A percentile compares a stretch with the other conserved stretches of the same genome.
Conservation (phyloP, 169 alveolate genomes). For the Theileria sp. region DNA sequence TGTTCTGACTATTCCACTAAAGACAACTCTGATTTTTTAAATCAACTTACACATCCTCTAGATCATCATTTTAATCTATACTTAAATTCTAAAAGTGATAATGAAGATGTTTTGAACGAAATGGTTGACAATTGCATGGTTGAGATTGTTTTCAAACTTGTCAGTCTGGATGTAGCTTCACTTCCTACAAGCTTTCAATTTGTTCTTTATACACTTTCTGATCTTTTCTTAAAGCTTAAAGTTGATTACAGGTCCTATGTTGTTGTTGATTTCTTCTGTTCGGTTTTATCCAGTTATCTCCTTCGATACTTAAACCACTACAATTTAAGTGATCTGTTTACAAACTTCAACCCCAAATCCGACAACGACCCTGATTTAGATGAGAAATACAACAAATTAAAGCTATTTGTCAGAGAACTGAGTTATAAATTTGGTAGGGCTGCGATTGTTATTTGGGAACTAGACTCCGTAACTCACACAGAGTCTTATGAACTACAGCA, state of each 20-base stretch:
- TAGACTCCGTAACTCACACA: constrained; percentile 40
- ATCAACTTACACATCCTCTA: constrained; percentile 25
- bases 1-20: constrained; percentile 31
- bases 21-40: constrained; percentile 46
- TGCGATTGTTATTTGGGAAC: constrained; percentile 63
- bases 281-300: constrained; percentile 36
- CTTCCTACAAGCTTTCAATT: constrained; percentile 55
- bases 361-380: not conserved
- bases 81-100: not conserved
- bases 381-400: constrained; percentile 15
- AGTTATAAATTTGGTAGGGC: constrained; percentile 57
- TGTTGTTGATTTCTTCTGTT: constrained; percentile 46
- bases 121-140: constrained; percentile 44
- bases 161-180: constrained; percentile 24
- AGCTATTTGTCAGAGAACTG: constrained; percentile 37
- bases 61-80: constrained; percentile 19
- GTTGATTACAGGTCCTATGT: constrained; percentile 33
- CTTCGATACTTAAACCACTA: constrained; percentile 16
- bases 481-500: constrained; percentile 16
- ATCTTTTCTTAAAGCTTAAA: constrained; percentile 41
- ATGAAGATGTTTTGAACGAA: constrained; percentile 22
- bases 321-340: not conserved
- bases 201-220: constrained; percentile 47
- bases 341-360: not conserved
- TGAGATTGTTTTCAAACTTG: constrained; percentile 48